Percentiles rank a stretch among this genome's conserved stretches.
phyloP scores from a whole-genome alignment of 2,329 filamentous ascomycete genomes.

The Fusarium robinianum region DNA sequence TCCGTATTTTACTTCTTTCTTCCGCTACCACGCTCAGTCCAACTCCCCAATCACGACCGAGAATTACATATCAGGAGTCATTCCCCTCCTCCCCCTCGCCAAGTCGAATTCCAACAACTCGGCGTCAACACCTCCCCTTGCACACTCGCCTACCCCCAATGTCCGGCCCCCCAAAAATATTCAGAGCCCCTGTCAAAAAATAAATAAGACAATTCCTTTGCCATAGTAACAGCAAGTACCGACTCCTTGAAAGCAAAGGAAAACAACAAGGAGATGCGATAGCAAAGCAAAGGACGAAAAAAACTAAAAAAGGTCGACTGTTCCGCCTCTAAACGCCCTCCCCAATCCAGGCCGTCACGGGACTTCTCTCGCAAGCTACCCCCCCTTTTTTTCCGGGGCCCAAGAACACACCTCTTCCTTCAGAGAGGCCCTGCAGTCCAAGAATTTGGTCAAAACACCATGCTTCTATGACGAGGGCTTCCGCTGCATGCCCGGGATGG shows the following conservation, averaged over 20 bases:
- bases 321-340: constrained; percentile 37
- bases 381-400: constrained; percentile 9
- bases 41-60: constrained; percentile 12
- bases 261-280: constrained; percentile 26
- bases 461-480: constrained; percentile 33
- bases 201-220: constrained; percentile 19
- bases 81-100: constrained; percentile 11
- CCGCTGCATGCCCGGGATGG: constrained; percentile 46
- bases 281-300: too few relatives aligned
- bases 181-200: not conserved
- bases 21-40: constrained; percentile 27
- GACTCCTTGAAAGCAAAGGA: constrained; percentile 19
- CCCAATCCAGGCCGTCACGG: constrained; percentile 6
- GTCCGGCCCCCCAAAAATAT: too few relatives aligned
- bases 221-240: constrained; percentile 23
- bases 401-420: constrained; percentile 3
- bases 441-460: constrained; percentile 1
- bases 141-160: constrained; percentile 11
- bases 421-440: constrained; percentile 10
- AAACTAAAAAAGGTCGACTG: constrained; percentile 1
- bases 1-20: constrained; percentile 17
- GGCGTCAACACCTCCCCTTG: constrained; percentile 3
- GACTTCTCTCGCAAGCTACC: not conserved
- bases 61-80: constrained; percentile 28
- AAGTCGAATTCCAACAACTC: constrained; percentile 18